Base-by-base conservation (phyloP, 352 stramenopile genomes). In the Globisporangium camurandrum region DNA sequence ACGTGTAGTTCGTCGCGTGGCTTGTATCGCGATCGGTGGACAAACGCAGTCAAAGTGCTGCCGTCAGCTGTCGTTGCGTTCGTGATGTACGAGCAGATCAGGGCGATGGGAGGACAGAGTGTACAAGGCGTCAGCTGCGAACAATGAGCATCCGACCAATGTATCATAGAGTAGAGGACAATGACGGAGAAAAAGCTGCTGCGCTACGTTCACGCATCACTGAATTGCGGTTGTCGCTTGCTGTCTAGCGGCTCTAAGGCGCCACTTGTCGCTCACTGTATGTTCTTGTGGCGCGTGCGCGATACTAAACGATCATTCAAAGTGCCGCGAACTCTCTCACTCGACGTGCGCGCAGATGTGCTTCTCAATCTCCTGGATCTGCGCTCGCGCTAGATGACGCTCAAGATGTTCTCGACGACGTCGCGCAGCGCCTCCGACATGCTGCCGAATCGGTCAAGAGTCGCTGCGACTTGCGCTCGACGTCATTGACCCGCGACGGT, bases 21-120 rank as follows among this genome's bases (percentile, higher is more conserved):
- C n/a, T 55, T 93, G n/a, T 94, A 94, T 36, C 74, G 77, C 14
- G 83, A 81, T 20, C 55, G 91, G n/a, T 56, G 84, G 7, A 69
- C 86, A 38, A 92, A 92, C 60, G 64, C 55, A 4, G 59, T 89
- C 43, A 87, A 88, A 54, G 71, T 72, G 20, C 40, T 90, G 44
- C 81, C 81, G 26, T 76, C 76, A 16, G 78, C 76, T 0, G 56
- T 88, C 3, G 84, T 93, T 46, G 86, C 81, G 39, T 91, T 91
- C 56, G 58, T 88, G 27, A 86, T 64, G 52, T 93, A 88, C 51
- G 81, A 93, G 49, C 87, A 87, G 61, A 64, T 88, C 49, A 70
- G 75, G 19, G 68, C 79, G 48, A 64, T 81, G 49, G 67, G 76
- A 28, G 50, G 66, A 82, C 20, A 17, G 31, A 41, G 68, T 69